Percentiles rank a stretch among this genome's conserved stretches.
Conservation (phyloP, 73 alveolate species). For the Stentor coeruleus region DNA sequence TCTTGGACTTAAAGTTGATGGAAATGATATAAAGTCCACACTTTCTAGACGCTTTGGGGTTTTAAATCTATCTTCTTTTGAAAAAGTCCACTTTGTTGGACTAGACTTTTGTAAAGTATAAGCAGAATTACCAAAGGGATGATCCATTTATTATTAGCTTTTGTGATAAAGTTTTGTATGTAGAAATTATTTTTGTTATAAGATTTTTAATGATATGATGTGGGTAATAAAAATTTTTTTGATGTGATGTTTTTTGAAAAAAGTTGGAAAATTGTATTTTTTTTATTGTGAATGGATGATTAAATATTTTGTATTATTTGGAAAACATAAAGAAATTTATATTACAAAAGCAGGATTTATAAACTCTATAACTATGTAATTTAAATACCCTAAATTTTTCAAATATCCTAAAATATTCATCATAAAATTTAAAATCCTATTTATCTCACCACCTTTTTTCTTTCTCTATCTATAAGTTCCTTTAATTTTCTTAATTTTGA, state of each 20-base stretch:
- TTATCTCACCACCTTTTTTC: too few species aligned
- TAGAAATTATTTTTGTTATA: too few species aligned
- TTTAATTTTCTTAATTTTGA: too few species aligned
- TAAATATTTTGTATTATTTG: background rate
- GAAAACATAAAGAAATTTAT: too few species aligned
- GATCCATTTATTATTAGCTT: too few species aligned
- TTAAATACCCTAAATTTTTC: background rate
- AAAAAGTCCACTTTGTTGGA: background rate
- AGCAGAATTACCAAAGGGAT: too few species aligned
- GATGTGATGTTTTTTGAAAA: background rate
- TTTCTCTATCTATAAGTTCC: too few species aligned
- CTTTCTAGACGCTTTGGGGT: background rate
- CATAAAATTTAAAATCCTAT: slow-evolving; percentile 28
- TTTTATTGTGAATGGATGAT: too few species aligned
- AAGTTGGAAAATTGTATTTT: too few species aligned
- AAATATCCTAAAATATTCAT: background rate
- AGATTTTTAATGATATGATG: background rate
- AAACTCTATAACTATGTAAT: background rate
- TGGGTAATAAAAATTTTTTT: background rate
- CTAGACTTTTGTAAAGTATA: too few species aligned
- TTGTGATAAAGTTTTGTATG: too few species aligned
- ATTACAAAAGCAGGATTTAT: background rate
- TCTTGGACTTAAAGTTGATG: background rate
- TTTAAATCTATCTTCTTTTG: background rate
- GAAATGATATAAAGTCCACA: background rate